phyloP scores from a whole-genome alignment of 306 rosid genomes.

The Lagenaria siceraria region DNA sequence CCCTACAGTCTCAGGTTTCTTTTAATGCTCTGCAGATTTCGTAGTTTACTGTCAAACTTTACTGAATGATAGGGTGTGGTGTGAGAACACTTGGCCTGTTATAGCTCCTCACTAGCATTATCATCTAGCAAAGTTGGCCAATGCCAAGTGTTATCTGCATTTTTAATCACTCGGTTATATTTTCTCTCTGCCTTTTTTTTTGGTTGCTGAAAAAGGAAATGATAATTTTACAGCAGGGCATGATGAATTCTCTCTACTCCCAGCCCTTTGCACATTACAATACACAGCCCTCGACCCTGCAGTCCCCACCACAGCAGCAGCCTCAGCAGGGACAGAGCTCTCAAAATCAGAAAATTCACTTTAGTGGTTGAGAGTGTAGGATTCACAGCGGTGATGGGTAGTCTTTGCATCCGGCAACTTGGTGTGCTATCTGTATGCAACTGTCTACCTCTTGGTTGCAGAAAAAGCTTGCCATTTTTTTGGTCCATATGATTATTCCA shows the following conservation, averaged over 20 bases:
- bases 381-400: conserved; percentile 71
- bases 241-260: conserved; percentile 82
- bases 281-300: conserved; percentile 79
- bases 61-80: not conserved
- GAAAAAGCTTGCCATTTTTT: conserved; percentile 28
- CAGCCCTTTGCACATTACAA: conserved; percentile 96
- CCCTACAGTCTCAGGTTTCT: conserved; percentile 93
- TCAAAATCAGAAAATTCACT: conserved; percentile 89
- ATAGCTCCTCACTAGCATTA: not conserved
- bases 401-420: conserved; percentile 76
- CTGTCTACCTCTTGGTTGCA: conserved; percentile 37
- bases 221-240: conserved; percentile 34
- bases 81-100: not conserved
- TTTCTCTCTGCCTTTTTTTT: not conserved
- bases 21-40: not conserved
- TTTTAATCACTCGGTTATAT: not conserved
- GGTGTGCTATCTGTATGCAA: conserved; percentile 62
- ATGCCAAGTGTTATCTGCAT: not conserved
- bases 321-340: conserved; percentile 75
- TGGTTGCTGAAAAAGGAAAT: not conserved
- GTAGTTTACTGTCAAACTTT: not conserved
- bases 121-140: not conserved
- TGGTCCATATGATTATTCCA: conserved; percentile 15
- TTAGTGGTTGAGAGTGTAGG: conserved; percentile 57
- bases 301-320: conserved; percentile 67